Conservation (phyloP, 257 asterid genomes). For the Cruciata laevipes region DNA sequence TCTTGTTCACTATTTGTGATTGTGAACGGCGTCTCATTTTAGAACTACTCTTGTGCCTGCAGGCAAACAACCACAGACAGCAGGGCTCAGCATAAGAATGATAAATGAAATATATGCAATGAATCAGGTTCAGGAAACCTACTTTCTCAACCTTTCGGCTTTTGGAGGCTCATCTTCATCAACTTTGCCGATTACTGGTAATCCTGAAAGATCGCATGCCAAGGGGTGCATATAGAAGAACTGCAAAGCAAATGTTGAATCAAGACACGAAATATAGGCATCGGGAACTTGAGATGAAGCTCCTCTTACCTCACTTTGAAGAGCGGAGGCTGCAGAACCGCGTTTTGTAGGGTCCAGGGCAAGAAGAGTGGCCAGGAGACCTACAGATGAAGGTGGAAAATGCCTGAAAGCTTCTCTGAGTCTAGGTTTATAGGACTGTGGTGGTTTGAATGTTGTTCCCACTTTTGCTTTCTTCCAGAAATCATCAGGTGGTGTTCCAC, state of each 20-base stretch:
- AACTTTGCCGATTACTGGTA: slow-evolving; percentile 9
- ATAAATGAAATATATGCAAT: background rate
- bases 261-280: background rate
- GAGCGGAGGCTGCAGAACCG: slow-evolving; percentile 55
- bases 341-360: slow-evolving; percentile 59
- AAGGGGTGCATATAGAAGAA: slow-evolving; percentile 13
- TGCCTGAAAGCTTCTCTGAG: slow-evolving; percentile 43
- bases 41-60: slow-evolving; percentile 42
- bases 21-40: slow-evolving; percentile 41
- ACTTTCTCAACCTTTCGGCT: slow-evolving; percentile 10
- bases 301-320: slow-evolving; percentile 38
- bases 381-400: slow-evolving; percentile 55
- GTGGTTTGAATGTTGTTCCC: slow-evolving; percentile 58
- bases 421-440: slow-evolving; percentile 45
- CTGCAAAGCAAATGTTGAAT: background rate
- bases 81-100: background rate
- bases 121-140: background rate
- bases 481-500: slow-evolving; percentile 76
- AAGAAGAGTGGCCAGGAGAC: slow-evolving; percentile 47
- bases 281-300: background rate
- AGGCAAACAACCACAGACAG: background rate
- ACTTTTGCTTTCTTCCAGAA: slow-evolving; percentile 46
- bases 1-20: slow-evolving; percentile 36
- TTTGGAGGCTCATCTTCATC: slow-evolving; percentile 13
- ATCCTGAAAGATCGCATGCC: slow-evolving; percentile 13